Conservation (phyloP, 1,139 yeast species). For the Blastobotrys illinoisensis region DNA sequence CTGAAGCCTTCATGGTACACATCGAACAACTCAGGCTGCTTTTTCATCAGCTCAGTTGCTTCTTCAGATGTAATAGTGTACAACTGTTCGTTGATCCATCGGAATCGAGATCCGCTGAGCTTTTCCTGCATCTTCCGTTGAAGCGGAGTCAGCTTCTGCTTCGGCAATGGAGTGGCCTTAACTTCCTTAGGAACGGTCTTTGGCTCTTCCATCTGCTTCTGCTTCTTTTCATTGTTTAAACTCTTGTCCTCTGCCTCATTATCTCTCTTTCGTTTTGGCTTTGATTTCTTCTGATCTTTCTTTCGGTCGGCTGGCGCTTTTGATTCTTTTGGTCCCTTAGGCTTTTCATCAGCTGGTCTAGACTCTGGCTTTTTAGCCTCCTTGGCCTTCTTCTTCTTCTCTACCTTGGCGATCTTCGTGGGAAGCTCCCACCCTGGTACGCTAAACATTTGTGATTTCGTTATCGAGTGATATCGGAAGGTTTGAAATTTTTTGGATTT, state of each 20-base stretch:
- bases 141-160: constrained; percentile 67
- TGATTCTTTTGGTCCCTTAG: constrained; percentile 16
- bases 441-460: constrained; percentile 44
- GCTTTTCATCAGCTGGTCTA: constrained; percentile 8
- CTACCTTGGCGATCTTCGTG: constrained; percentile 42
- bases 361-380: constrained; percentile 13
- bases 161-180: constrained; percentile 4
- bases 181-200: constrained; percentile 3
- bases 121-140: constrained; percentile 96
- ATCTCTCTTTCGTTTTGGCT: constrained; percentile 9
- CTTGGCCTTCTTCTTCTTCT: constrained; percentile 12
- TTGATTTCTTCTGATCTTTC: constrained; percentile 22
- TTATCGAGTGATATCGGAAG: neutral
- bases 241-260: constrained; percentile 5
- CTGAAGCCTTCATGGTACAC: constrained; percentile 95
- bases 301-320: constrained; percentile 16
- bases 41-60: constrained; percentile 66
- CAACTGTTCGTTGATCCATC: constrained; percentile 96
- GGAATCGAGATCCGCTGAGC: constrained; percentile 86
- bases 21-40: constrained; percentile 84
- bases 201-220: neutral
- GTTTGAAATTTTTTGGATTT: neutral
- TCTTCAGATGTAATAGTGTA: constrained; percentile 77
- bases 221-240: neutral
- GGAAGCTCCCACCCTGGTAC: constrained; percentile 81